These are phyloP conservation scores for Tagetes patula DNA, from an alignment of 129 eudicot genomes.

Conservation along the genomic window DNA sequence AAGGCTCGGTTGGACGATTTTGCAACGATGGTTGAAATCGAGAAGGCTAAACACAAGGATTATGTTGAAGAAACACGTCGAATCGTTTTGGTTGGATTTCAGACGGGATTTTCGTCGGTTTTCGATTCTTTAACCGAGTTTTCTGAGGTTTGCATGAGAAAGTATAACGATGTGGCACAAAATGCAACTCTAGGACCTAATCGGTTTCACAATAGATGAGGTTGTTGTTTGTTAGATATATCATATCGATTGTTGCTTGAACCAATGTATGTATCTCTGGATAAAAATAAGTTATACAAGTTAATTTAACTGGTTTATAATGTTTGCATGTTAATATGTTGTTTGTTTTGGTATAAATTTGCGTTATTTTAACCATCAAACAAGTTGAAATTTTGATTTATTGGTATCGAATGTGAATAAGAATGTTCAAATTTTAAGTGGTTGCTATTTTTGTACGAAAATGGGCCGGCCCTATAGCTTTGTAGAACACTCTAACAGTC, in stretches of 20 bases:
- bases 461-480: no score
- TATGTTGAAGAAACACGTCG: slow-evolving; percentile 37
- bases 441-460: no score
- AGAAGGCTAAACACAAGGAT: slow-evolving; percentile 44
- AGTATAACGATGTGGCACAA: slow-evolving; percentile 38
- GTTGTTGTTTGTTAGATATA: neutral
- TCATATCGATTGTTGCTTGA: slow-evolving; percentile 2
- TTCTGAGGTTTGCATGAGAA: slow-evolving; percentile 40
- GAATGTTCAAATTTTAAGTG: no score
- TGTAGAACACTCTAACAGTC: no score
- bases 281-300: slow-evolving; percentile 12
- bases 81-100: slow-evolving; percentile 39
- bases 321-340: no score
- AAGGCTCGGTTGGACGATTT: slow-evolving; percentile 29
- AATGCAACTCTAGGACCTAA: slow-evolving; percentile 16
- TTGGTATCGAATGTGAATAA: no score
- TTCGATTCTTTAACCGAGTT: slow-evolving; percentile 48
- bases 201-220: slow-evolving; percentile 8
- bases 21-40: slow-evolving; percentile 35
- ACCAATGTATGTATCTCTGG: slow-evolving; percentile 1
- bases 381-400: no score
- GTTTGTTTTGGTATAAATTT: no score
- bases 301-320: neutral
- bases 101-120: slow-evolving; percentile 48
- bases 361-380: no score